Conservation (phyloP, 257 asterid species). For the Verbena officinalis region DNA sequence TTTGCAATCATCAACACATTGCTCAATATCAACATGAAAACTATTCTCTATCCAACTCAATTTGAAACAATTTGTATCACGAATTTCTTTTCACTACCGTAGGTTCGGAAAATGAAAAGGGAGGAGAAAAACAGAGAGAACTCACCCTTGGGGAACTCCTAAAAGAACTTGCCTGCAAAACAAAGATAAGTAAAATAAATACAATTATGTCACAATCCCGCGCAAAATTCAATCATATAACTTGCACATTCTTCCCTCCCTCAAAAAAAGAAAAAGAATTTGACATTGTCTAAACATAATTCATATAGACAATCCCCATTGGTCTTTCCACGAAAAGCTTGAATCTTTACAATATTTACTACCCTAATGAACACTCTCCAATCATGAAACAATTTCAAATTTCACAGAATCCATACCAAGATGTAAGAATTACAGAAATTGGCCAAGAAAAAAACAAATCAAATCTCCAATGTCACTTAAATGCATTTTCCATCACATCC, state of each 20-base stretch:
- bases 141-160: constrained; percentile 57
- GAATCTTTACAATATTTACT: constrained; percentile 29
- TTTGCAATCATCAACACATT: constrained; percentile 1
- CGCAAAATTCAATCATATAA: not conserved
- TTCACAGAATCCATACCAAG: not conserved
- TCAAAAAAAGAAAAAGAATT: too few relatives aligned
- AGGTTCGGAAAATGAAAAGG: not conserved
- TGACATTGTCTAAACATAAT: not conserved
- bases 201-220: constrained; percentile 20
- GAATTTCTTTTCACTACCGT: not conserved
- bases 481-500: too few relatives aligned
- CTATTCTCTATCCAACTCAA: not conserved
- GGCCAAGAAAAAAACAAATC: not conserved
- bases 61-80: too few relatives aligned
- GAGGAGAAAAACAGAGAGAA: not conserved
- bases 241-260: not conserved
- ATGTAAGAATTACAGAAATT: not conserved
- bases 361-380: constrained; percentile 9
- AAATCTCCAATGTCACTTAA: too few relatives aligned
- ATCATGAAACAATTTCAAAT: constrained; percentile 1
- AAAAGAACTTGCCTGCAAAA: constrained; percentile 53
- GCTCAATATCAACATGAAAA: not conserved
- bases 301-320: not conserved
- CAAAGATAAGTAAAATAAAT: constrained; percentile 25
- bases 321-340: constrained; percentile 23